These are phyloP conservation scores for Carpinus fangiana DNA, from an alignment of 306 rosid genomes.

Conservation along the genomic window DNA sequence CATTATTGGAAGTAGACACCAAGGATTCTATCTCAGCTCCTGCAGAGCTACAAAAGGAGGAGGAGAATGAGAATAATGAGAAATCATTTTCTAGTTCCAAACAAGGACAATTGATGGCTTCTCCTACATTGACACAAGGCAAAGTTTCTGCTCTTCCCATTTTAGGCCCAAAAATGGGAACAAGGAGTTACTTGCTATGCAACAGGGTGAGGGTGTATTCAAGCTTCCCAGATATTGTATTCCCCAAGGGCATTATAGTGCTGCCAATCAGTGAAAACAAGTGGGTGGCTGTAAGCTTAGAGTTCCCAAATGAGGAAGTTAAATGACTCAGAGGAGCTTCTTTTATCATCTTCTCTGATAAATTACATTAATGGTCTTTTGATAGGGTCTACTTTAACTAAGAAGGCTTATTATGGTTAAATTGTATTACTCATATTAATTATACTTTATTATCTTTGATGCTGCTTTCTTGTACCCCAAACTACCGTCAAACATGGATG, in stretches of 20 bases:
- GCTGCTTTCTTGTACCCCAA: no score
- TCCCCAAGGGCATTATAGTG: constrained; percentile 32
- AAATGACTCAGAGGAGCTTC: constrained; percentile 8
- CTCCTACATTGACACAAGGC: constrained; percentile 11
- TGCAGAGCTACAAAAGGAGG: constrained; percentile 10
- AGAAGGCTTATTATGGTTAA: neutral
- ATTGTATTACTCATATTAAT: no score
- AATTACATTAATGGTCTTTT: neutral
- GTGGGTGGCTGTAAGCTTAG: constrained; percentile 49
- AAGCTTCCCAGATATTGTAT: constrained; percentile 34
- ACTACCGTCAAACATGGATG: no score
- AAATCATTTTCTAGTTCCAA: constrained; percentile 13
- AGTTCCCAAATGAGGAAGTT: constrained; percentile 41
- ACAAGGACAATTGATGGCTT: neutral
- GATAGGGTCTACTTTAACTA: neutral
- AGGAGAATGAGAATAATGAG: constrained; percentile 9
- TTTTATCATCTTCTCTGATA: no score
- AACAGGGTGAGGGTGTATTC: constrained; percentile 50
- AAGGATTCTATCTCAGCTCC: constrained; percentile 9
- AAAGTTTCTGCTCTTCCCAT: constrained; percentile 13
- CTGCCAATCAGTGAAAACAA: constrained; percentile 44
- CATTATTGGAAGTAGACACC: constrained; percentile 18
- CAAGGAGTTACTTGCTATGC: constrained; percentile 35
- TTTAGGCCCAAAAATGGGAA: constrained; percentile 19
- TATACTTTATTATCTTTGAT: no score